Evolutionary conservation across 495 filamentous ascomycete genomes (phyloP).

Genomic region (Podospora anserina): DNA sequence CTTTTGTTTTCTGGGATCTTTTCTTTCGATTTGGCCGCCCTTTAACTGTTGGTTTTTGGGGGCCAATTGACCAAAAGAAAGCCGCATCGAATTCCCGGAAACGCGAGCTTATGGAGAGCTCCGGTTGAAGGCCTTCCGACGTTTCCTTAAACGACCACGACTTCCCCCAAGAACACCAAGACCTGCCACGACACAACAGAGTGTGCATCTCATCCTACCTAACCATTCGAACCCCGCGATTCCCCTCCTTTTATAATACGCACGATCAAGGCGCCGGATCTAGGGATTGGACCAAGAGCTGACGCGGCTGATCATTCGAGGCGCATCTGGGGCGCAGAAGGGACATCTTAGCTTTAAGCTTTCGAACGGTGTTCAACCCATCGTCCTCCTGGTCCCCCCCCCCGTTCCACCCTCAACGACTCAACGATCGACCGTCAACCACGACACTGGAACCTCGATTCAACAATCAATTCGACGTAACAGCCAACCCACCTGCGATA

Average conservation of each 20-base stretch:
- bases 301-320: slow-evolving; percentile 2
- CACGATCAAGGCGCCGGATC: neutral
- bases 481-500: neutral
- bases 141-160: neutral
- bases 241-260: neutral
- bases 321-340: slow-evolving; percentile 11
- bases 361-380: neutral
- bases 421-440: neutral
- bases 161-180: neutral
- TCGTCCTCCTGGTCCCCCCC: neutral
- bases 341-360: slow-evolving; percentile 2
- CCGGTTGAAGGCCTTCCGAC: neutral
- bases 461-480: neutral
- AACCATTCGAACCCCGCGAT: slow-evolving; percentile 2
- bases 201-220: neutral
- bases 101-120: neutral
- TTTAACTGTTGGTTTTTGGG: neutral
- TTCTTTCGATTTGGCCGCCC: neutral
- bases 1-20: no score
- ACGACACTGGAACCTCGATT: neutral
- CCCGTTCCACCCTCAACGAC: neutral
- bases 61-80: neutral
- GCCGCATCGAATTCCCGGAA: neutral
- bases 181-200: neutral
- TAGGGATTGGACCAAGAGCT: neutral